Evolutionary conservation across 768 basidiomycete genomes (phyloP).

Genomic region (Kwoniella mangroviensis): DNA sequence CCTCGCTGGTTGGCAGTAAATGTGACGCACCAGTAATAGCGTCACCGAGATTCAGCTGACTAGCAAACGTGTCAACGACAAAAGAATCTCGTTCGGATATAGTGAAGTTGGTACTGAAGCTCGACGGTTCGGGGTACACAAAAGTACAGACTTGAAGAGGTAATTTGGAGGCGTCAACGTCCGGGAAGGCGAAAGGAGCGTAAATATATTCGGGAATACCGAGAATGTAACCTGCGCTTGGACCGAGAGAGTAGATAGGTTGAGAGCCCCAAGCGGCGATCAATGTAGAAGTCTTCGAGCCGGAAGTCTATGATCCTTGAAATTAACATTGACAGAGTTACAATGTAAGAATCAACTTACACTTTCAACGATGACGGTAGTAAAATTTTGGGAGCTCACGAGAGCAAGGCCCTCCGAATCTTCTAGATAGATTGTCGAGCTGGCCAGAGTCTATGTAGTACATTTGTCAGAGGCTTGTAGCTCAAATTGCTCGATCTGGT

Average conservation of each 20-base stretch:
- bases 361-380: constrained; percentile 19
- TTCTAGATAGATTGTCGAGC: constrained; percentile 14
- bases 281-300: constrained; percentile 5
- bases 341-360: neutral
- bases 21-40: constrained; percentile 16
- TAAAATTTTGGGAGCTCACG: constrained; percentile 9
- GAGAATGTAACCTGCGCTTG: constrained; percentile 16
- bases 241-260: constrained; percentile 20
- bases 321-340: neutral
- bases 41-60: constrained; percentile 2
- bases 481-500: neutral
- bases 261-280: constrained; percentile 24
- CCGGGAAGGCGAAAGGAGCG: constrained; percentile 14
- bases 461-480: neutral
- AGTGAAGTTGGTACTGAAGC: constrained; percentile 4
- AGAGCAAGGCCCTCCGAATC: constrained; percentile 13
- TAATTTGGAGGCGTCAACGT: constrained; percentile 1
- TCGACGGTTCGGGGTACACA: constrained; percentile 14
- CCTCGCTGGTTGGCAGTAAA: neutral
- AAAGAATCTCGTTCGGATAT: neutral
- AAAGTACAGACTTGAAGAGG: constrained; percentile 24
- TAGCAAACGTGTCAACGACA: constrained; percentile 5
- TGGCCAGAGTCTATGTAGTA: constrained; percentile 13
- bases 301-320: constrained; percentile 7
- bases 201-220: constrained; percentile 12